Evolutionary conservation across 2,329 filamentous ascomycete species (phyloP), one percentile per base, ranked within the genome.

Genomic region (Teratosphaeria nubilosa): DNA sequence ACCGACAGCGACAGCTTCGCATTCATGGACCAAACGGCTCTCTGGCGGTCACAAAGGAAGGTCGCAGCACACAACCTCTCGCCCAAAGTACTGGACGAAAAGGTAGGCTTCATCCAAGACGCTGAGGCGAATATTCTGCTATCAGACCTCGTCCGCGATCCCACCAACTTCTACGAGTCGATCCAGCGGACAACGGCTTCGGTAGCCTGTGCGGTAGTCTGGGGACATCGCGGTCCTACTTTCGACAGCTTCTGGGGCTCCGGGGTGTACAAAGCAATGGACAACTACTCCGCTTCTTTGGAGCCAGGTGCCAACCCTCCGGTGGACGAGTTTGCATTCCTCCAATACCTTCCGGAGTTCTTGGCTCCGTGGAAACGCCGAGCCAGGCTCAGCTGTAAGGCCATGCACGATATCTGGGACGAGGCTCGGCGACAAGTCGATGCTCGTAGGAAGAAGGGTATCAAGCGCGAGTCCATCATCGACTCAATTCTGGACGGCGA

Each of bases 301-400:
- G 78, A 80, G 62, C 70, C 73, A 0, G 78, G 78, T 1, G 75
- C 73, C 13, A 80, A 77, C 0, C 78, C 78, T 0, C 78, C 78
- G 0, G 75, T 80, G 0, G 78, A 81, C 56, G 69, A 76, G 41
- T 78, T 76, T 55, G 76, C 78, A 0, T 69, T 75, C 27, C 63
- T 80, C 10, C 73, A 78, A 45, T 70, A 63, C 3, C 61, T 80
- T 9, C 78, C 78, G 0, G 32, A 34, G 6, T 34, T 34, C 32
- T 34, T 34, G 32, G 32, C 32, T 9, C 32, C 32, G 32, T 34
- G 32, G 32, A 34, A 34, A 34, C 32, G 32, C 14, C 70, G 75
- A 4, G 71, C 75, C 0, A 66, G 65, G 11, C 61, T 67, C 22
- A 72, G 78, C 3, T 68, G 72, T 11, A 63, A 73, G 14, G 69